phyloP scores from a whole-genome alignment of 1,284 basidiomycete genomes.

The Ustilago trichophora region DNA sequence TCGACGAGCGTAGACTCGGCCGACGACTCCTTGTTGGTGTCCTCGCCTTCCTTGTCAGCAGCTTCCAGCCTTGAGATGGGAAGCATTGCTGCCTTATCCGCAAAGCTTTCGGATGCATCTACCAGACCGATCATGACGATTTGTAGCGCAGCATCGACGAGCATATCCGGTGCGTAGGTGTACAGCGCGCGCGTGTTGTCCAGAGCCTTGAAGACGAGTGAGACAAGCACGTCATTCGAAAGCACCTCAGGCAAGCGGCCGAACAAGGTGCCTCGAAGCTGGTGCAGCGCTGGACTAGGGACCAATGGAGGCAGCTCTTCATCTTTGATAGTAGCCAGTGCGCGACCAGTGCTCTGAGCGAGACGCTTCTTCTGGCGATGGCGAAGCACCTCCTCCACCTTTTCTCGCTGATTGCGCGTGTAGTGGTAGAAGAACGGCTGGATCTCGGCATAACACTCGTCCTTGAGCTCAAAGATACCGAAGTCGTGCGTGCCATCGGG shows the following conservation, averaged over 20 bases:
- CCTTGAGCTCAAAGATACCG: conserved; percentile 87
- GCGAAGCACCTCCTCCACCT: conserved; percentile 81
- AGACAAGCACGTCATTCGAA: conserved; percentile 33
- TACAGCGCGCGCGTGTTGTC: conserved; percentile 28
- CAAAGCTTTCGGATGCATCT: conserved; percentile 45
- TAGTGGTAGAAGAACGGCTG: conserved; percentile 98
- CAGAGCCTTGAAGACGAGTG: conserved; percentile 52
- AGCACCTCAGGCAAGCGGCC: conserved; percentile 37
- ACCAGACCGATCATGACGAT: conserved; percentile 57
- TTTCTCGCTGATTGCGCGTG: conserved; percentile 90
- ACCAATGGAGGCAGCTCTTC: conserved; percentile 32
- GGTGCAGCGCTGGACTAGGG: conserved; percentile 24
- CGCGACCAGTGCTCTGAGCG: conserved; percentile 19
- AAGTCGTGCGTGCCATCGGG: conserved; percentile 81
- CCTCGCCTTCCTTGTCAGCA: conserved; percentile 8
- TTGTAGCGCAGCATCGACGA: conserved; percentile 87
- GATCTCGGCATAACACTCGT: conserved; percentile 84
- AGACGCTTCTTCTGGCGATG: conserved; percentile 35
- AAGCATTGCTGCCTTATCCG: conserved; percentile 15
- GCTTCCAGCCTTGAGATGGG: conserved; percentile 10
- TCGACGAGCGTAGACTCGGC: conserved; percentile 33
- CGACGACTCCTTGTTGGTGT: background rate
- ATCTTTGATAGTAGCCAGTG: conserved; percentile 32
- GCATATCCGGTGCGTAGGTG: conserved; percentile 72
- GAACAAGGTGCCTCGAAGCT: conserved; percentile 45